Conservation (phyloP, 495 filamentous ascomycete genomes). For the Penicillium salamii region DNA sequence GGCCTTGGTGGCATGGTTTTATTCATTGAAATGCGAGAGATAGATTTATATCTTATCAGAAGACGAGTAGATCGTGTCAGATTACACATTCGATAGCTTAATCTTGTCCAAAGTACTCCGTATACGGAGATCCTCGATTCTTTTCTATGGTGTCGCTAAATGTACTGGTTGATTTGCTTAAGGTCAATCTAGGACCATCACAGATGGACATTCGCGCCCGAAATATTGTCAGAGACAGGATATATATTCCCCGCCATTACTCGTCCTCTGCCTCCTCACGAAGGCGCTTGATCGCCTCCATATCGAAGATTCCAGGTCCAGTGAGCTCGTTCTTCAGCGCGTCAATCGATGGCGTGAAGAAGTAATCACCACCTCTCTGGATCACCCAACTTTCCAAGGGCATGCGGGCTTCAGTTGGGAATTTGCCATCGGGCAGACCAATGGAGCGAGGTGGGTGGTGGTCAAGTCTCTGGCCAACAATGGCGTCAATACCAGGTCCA, state of each 20-base stretch:
- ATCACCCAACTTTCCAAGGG: conserved; percentile 14
- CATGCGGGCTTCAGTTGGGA: conserved; percentile 2
- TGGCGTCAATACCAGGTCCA: conserved; percentile 20
- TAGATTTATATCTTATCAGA: too few relatives aligned
- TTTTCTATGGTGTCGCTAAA: too few relatives aligned
- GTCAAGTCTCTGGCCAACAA: conserved; percentile 17
- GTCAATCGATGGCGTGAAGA: conserved; percentile 20
- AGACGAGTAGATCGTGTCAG: too few relatives aligned
- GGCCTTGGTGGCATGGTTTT: too few relatives aligned
- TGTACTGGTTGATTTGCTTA: too few relatives aligned
- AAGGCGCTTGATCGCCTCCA: neutral
- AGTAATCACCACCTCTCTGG: conserved; percentile 22
- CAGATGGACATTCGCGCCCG: too few relatives aligned
- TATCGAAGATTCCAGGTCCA: conserved; percentile 1
- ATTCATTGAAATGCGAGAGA: too few relatives aligned
- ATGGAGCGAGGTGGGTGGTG: conserved; percentile 16
- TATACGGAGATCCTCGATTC: too few relatives aligned
- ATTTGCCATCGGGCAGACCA: conserved; percentile 10
- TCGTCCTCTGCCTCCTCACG: neutral
- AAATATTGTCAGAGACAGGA: too few relatives aligned
- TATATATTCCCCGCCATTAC: neutral
- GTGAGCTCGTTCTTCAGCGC: conserved; percentile 1
- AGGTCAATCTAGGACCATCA: too few relatives aligned
- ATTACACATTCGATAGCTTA: too few relatives aligned
- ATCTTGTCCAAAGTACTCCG: too few relatives aligned